Base-by-base conservation (phyloP, 2,329 filamentous ascomycete species). In the Emergomyces pasteurianus region DNA sequence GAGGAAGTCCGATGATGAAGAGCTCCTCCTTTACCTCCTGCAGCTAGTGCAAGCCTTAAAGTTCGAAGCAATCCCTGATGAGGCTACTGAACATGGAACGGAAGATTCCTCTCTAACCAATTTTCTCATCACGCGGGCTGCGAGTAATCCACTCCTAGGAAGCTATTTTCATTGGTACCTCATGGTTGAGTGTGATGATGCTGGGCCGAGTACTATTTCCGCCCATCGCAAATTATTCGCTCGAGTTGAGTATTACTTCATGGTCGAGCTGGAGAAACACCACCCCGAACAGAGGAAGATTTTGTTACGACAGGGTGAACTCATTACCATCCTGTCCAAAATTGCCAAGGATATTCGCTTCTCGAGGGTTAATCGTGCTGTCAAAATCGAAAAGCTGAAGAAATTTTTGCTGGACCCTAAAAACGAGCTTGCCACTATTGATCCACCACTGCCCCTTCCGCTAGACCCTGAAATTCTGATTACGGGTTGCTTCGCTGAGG, bases 101-200 rank as follows among this genome's bases (percentile, higher is more conserved):
- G 81, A 84, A 54, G 88, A 94, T 67, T 96, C 92, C 0, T 96
- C 92, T 0, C 79, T 99, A 6, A 92, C 92, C 2, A 85, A 84
- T 28, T 99, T 99, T 70, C 80, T 99, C 2, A 94, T 99, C 60
- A 85, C 88, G 1, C 84, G 94, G 42, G 95, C 94, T 3, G 88
- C 89, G 16, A 85, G 87, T 63, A 97, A 95, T 70, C 89, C 96
- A 69, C 87, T 88, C 62, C 81, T 99, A 1, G 94, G 92, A 36
- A 99, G 95, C 71, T 96, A 95, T 75, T 84, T 99, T 59, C 90
- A 96, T 73, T 99, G 94, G 94, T 99, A 97, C 73, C 81, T 99
- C 2, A 96, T 96, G 86, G 94, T 99, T 1, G 95, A 99, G 75
- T 95, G 92, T 67, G 90, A 95, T 67, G 92, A 96, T 71, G 74